Conservation (phyloP, 306 rosid species). For the Acacia acuminata region DNA sequence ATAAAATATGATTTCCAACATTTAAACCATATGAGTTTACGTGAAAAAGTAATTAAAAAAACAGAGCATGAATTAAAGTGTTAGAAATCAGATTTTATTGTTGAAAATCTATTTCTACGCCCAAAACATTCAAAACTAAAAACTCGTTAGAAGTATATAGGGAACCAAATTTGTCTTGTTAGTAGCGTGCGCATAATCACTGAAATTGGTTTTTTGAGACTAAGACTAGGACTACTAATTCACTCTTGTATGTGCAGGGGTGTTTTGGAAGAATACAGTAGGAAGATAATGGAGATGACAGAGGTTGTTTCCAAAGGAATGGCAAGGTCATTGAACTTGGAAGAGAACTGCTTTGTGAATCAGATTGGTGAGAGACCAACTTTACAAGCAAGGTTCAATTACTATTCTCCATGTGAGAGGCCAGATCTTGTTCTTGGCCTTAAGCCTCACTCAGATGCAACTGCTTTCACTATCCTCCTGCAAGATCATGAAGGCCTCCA, state of each 20-base stretch:
- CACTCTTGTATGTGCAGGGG: constrained; percentile 20
- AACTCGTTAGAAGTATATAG: too few relatives aligned
- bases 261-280: constrained; percentile 37
- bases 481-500: constrained; percentile 40
- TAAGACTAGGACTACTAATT: not conserved
- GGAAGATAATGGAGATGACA: constrained; percentile 26
- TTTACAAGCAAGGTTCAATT: constrained; percentile 37
- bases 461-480: constrained; percentile 28
- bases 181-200: not conserved
- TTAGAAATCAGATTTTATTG: too few relatives aligned
- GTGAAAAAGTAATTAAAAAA: too few relatives aligned
- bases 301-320: constrained; percentile 37
- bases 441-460: constrained; percentile 33
- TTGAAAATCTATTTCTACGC: too few relatives aligned
- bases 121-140: too few relatives aligned
- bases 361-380: constrained; percentile 41
- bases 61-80: too few relatives aligned
- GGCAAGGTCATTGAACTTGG: constrained; percentile 43
- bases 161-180: not conserved
- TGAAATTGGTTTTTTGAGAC: not conserved
- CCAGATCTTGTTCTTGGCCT: constrained; percentile 35
- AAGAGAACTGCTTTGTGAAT: constrained; percentile 41
- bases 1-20: too few relatives aligned
- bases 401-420: constrained; percentile 8
- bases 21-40: too few relatives aligned